phyloP scores from a whole-genome alignment of 176 grass and related monocot genomes.

The Paspalum notatum region DNA sequence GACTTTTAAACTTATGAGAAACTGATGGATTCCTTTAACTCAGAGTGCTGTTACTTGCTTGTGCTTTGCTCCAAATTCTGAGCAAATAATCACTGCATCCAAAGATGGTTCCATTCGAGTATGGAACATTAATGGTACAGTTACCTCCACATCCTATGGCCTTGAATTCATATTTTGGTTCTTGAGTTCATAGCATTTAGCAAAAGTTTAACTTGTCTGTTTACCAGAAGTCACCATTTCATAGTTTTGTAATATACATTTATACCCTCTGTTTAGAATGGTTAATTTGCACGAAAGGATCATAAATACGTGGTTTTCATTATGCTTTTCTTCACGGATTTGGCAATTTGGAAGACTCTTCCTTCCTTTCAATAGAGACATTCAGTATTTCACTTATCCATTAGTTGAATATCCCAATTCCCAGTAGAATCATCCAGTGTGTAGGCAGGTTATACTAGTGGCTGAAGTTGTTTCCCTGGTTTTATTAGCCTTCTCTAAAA shows the following conservation, averaged over 20 bases:
- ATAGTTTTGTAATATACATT: background rate
- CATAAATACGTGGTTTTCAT: slow-evolving; percentile 1
- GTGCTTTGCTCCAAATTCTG: slow-evolving; percentile 79
- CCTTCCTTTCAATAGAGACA: background rate
- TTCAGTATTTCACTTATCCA: slow-evolving; percentile 10
- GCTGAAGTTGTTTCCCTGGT: background rate
- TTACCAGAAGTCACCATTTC: slow-evolving; percentile 1
- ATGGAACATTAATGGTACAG: slow-evolving; percentile 95
- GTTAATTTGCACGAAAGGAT: background rate
- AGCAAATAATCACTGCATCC: slow-evolving; percentile 87
- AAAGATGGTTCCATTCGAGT: slow-evolving; percentile 90
- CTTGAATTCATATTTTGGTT: background rate
- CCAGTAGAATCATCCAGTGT: background rate
- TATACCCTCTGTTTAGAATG: background rate
- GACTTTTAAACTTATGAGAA: background rate
- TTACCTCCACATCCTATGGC: background rate
- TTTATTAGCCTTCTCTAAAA: slow-evolving; percentile 25
- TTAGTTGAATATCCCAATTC: slow-evolving; percentile 3
- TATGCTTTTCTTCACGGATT: background rate
- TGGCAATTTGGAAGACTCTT: background rate
- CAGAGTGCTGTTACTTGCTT: slow-evolving; percentile 91
- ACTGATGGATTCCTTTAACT: slow-evolving; percentile 27
- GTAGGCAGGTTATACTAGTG: background rate
- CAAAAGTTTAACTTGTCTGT: slow-evolving; percentile 14
- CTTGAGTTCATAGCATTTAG: slow-evolving; percentile 13